Evolutionary conservation across 2,329 filamentous ascomycete species (phyloP).

Genomic region (Talaromyces sp.): DNA sequence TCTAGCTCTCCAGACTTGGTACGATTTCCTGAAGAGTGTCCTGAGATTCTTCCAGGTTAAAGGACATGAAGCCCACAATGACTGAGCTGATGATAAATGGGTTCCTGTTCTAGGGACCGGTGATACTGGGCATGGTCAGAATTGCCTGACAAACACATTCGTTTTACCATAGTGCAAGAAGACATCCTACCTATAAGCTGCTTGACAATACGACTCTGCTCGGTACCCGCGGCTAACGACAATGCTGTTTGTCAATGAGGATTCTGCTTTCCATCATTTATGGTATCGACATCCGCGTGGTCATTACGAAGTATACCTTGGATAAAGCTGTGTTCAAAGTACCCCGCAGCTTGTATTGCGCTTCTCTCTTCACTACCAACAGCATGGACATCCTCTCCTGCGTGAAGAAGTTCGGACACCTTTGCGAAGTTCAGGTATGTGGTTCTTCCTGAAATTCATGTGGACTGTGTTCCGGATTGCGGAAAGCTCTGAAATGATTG

Average conservation of each 20-base stretch:
- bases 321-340: neutral
- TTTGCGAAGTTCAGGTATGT: neutral
- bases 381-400: neutral
- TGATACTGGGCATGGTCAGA: neutral
- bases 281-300: neutral
- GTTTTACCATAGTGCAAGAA: neutral
- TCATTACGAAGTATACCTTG: neutral
- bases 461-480: neutral
- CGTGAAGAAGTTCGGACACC: neutral
- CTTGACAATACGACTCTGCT: neutral
- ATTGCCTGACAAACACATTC: neutral
- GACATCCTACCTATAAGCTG: neutral
- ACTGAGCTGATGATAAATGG: neutral
- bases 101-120: neutral
- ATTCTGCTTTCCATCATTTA: neutral
- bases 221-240: constrained; percentile 3
- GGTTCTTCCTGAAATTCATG: neutral
- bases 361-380: neutral
- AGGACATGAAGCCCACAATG: neutral
- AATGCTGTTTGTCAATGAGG: neutral
- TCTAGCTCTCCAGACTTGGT: neutral
- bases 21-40: neutral
- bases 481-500: neutral
- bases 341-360: constrained; percentile 1
- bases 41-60: neutral